phyloP scores from a whole-genome alignment of 1,139 yeast species.

The Candida albicans region DNA sequence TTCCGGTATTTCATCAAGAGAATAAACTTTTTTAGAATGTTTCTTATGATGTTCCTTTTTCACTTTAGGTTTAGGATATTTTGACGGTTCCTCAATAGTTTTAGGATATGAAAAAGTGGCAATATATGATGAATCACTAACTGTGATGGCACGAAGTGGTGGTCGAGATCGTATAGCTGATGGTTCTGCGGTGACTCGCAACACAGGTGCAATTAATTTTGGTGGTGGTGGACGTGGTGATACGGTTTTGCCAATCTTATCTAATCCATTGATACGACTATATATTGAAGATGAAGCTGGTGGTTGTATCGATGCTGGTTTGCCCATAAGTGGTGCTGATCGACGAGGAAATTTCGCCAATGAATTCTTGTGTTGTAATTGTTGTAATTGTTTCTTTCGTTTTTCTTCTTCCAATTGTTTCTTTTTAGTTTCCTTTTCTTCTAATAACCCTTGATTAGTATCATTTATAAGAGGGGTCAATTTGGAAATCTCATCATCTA shows the following conservation, averaged over 20 bases:
- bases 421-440: conserved; percentile 24
- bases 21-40: conserved; percentile 59
- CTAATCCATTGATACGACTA: conserved; percentile 9
- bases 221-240: conserved; percentile 36
- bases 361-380: conserved; percentile 15
- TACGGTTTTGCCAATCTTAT: conserved; percentile 9
- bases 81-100: conserved; percentile 31
- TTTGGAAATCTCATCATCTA: conserved; percentile 44
- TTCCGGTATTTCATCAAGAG: conserved; percentile 80
- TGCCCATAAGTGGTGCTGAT: conserved; percentile 40
- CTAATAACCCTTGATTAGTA: conserved; percentile 30
- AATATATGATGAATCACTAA: conserved; percentile 21
- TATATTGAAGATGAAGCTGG: conserved; percentile 29
- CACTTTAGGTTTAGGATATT: conserved; percentile 50
- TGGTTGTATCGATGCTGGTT: conserved; percentile 50
- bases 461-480: conserved; percentile 42
- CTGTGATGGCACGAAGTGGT: conserved; percentile 26
- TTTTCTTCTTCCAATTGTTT: conserved; percentile 25
- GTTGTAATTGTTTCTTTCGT: conserved; percentile 21
- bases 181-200: conserved; percentile 24
- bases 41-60: conserved; percentile 30
- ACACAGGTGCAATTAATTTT: conserved; percentile 37
- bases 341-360: conserved; percentile 14
- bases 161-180: conserved; percentile 19
- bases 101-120: conserved; percentile 37